A percentile compares a stretch with the other conserved stretches of the same genome.
phyloP scores from a whole-genome alignment of 352 stramenopile genomes.

The Pythium scleroteichum region DNA sequence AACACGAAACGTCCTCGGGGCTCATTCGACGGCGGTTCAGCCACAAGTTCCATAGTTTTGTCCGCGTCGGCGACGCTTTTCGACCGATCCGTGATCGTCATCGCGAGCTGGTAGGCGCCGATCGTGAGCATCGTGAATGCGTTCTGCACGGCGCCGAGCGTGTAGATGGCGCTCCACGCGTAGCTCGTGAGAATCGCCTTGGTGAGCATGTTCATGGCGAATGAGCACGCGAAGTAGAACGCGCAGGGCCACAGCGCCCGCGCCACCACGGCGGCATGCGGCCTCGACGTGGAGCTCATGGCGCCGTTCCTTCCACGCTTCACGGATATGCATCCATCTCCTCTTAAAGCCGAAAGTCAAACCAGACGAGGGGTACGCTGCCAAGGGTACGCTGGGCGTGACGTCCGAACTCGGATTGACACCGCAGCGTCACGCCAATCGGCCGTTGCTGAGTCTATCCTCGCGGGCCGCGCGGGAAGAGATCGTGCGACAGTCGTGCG shows the following conservation, averaged over 20 bases:
- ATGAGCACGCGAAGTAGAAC: conserved; percentile 67
- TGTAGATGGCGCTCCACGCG: conserved; percentile 59
- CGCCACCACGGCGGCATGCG: conserved; percentile 6
- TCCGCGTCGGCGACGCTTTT: not conserved
- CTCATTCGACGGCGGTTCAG: not conserved
- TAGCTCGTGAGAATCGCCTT: conserved; percentile 69
- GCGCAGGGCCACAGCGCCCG: conserved; percentile 59
- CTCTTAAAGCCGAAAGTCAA: too few relatives aligned
- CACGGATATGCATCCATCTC: too few relatives aligned
- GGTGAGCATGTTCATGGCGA: conserved; percentile 79
- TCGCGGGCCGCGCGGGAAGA: too few relatives aligned
- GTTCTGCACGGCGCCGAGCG: conserved; percentile 64
- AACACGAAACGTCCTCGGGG: conserved; percentile 24
- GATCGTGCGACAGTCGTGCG: too few relatives aligned
- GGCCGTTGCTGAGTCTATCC: too few relatives aligned
- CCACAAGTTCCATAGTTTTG: not conserved
- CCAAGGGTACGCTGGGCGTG: too few relatives aligned
- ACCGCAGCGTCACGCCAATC: too few relatives aligned
- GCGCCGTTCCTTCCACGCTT: too few relatives aligned
- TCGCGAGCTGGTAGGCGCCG: conserved; percentile 29
- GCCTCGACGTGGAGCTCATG: too few relatives aligned
- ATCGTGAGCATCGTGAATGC: conserved; percentile 56
- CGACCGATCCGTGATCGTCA: conserved; percentile 8
- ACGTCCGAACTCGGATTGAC: too few relatives aligned
- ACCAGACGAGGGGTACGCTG: too few relatives aligned